These are phyloP conservation scores for Leccinum variicolor DNA, from an alignment of 768 basidiomycete genomes.

Conservation along the genomic window DNA sequence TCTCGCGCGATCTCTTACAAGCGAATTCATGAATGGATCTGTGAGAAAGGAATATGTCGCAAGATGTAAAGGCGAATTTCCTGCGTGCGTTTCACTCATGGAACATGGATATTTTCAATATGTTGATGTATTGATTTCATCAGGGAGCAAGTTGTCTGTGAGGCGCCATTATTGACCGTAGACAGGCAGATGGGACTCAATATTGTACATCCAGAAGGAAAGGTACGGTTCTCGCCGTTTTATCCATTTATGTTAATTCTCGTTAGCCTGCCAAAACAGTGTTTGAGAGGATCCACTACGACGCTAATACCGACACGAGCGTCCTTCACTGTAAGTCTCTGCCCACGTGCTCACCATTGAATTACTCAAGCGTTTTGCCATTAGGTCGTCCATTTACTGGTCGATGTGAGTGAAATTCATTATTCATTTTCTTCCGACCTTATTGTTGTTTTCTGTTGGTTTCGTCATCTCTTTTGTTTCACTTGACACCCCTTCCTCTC, in stretches of 20 bases:
- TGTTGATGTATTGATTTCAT: background rate
- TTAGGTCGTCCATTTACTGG: constrained; percentile 87
- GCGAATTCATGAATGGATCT: constrained; percentile 77
- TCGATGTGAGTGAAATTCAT: constrained; percentile 60
- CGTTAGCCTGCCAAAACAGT: constrained; percentile 81
- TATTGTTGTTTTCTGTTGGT: background rate
- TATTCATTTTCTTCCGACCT: background rate
- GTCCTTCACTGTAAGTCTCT: constrained; percentile 72
- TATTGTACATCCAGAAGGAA: constrained; percentile 92
- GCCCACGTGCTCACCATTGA: background rate
- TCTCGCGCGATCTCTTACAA: constrained; percentile 66
- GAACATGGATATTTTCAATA: background rate
- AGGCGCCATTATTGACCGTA: constrained; percentile 84
- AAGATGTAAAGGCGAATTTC: constrained; percentile 81
- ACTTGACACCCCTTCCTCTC: background rate
- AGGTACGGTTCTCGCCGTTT: constrained; percentile 45
- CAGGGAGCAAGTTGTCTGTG: constrained; percentile 80
- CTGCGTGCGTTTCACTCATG: constrained; percentile 54
- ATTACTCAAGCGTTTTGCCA: constrained; percentile 3
- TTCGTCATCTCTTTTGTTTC: background rate
- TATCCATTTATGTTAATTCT: background rate
- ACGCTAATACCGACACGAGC: constrained; percentile 74
- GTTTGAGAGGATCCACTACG: constrained; percentile 81
- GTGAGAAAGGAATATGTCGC: constrained; percentile 94
- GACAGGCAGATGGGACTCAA: constrained; percentile 98